Evolutionary conservation across 75 land plant genomes (phyloP).

Genomic region (Adiantum capillusveneris): DNA sequence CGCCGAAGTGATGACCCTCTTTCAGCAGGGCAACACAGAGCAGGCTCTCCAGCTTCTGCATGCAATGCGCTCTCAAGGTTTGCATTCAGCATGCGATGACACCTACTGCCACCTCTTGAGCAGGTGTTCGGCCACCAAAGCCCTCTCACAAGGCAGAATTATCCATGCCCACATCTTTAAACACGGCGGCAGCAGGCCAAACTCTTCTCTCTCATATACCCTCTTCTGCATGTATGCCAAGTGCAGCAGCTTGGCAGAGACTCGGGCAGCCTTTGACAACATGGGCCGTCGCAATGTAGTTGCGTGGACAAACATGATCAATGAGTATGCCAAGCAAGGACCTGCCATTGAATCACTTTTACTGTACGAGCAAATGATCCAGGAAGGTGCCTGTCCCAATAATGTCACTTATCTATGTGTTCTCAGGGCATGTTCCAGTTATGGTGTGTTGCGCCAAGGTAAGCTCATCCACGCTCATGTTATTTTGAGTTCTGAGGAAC

Average conservation of each 20-base stretch:
- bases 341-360: not conserved
- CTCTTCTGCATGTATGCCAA: conserved; percentile 56
- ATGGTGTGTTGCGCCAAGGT: conserved; percentile 14
- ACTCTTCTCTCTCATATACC: not conserved
- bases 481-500: conserved; percentile 20
- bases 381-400: conserved; percentile 7
- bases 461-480: conserved; percentile 28
- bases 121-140: too few relatives aligned
- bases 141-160: too few relatives aligned
- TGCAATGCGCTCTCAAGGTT: too few relatives aligned
- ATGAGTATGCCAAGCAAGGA: conserved; percentile 7
- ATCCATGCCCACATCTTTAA: too few relatives aligned
- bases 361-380: conserved; percentile 5
- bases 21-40: too few relatives aligned
- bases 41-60: too few relatives aligned
- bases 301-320: conserved; percentile 6
- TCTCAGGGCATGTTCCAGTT: conserved; percentile 26
- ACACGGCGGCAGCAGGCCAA: too few relatives aligned
- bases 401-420: conserved; percentile 5
- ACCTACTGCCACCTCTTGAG: too few relatives aligned
- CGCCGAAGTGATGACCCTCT: too few relatives aligned
- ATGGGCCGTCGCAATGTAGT: not conserved
- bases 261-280: not conserved
- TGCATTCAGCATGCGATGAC: too few relatives aligned
- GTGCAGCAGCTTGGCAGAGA: conserved; percentile 20